Percentiles rank a stretch among this genome's conserved stretches.
phyloP scores from a whole-genome alignment of 768 basidiomycete genomes.

The Lactarius hengduanensis region DNA sequence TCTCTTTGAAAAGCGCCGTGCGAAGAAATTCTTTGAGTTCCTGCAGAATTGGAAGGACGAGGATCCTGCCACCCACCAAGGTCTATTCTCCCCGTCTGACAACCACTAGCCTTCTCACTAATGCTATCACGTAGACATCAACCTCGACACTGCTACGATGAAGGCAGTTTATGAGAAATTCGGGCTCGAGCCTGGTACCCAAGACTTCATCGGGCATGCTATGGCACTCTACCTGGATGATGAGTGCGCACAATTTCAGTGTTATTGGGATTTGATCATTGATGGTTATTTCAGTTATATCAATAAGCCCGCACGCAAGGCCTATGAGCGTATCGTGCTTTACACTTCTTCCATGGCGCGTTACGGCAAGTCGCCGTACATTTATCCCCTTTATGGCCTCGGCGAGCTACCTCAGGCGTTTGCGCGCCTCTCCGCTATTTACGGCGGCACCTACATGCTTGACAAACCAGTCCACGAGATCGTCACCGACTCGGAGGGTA shows the following conservation, averaged over 20 bases:
- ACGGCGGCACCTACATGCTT: slow-evolving; percentile 99
- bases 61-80: slow-evolving; percentile 95
- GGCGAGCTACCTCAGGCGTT: slow-evolving; percentile 99
- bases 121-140: slow-evolving; percentile 54
- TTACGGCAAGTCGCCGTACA: slow-evolving; percentile 99
- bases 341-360: slow-evolving; percentile 99
- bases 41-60: slow-evolving; percentile 94
- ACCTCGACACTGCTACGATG: slow-evolving; percentile 92
- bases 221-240: slow-evolving; percentile 99
- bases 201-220: slow-evolving; percentile 98
- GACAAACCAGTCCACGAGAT: slow-evolving; percentile 93
- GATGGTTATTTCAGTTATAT: slow-evolving; percentile 65
- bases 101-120: neutral
- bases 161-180: slow-evolving; percentile 95
- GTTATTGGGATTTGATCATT: neutral
- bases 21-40: slow-evolving; percentile 98
- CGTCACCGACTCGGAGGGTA: slow-evolving; percentile 80
- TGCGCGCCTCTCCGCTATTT: slow-evolving; percentile 96
- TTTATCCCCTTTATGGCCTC: slow-evolving; percentile 97
- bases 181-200: slow-evolving; percentile 93
- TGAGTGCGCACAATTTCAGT: slow-evolving; percentile 58
- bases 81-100: slow-evolving; percentile 41
- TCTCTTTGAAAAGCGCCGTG: slow-evolving; percentile 96
- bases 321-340: slow-evolving; percentile 93
- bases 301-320: slow-evolving; percentile 82